phyloP scores from a whole-genome alignment of 2,329 filamentous ascomycete genomes.

The Alternaria sp. region DNA sequence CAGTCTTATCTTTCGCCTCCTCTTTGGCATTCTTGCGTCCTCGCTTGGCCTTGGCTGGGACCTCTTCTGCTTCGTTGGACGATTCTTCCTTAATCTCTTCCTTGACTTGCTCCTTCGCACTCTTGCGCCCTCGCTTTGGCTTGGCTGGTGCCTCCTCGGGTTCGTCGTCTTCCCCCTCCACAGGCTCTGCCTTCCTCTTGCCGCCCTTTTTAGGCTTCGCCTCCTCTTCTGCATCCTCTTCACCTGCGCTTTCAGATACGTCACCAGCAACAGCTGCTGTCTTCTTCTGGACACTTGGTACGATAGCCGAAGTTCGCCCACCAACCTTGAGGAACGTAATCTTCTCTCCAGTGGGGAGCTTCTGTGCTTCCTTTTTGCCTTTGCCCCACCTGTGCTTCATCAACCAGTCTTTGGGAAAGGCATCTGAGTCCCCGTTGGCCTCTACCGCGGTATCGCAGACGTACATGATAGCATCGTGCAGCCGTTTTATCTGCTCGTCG shows the following conservation, averaged over 20 bases:
- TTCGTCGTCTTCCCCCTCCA: slow-evolving; percentile 34
- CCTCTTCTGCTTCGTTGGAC: slow-evolving; percentile 18
- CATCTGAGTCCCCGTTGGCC: slow-evolving; percentile 79
- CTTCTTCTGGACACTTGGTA: slow-evolving; percentile 88
- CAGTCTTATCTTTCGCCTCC: slow-evolving; percentile 29
- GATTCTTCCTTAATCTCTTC: slow-evolving; percentile 27
- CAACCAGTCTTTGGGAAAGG: slow-evolving; percentile 85
- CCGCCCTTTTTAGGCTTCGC: slow-evolving; percentile 43
- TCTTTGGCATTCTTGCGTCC: slow-evolving; percentile 35
- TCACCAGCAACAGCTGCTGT: slow-evolving; percentile 67
- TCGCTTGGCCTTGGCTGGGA: slow-evolving; percentile 27
- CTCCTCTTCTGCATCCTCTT: slow-evolving; percentile 32
- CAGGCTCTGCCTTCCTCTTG: slow-evolving; percentile 47
- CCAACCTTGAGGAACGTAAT: slow-evolving; percentile 89
- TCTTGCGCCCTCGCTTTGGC: slow-evolving; percentile 36
- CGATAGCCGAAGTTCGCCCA: slow-evolving; percentile 88
- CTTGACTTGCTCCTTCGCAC: slow-evolving; percentile 33
- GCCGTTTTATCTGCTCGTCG: slow-evolving; percentile 72
- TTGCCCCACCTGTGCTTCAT: slow-evolving; percentile 92
- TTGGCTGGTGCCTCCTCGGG: slow-evolving; percentile 19
- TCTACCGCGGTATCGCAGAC: slow-evolving; percentile 84
- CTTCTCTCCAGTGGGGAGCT: slow-evolving; percentile 83
- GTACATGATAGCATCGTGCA: slow-evolving; percentile 78
- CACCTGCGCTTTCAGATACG: slow-evolving; percentile 49
- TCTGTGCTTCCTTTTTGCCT: slow-evolving; percentile 75